Evolutionary conservation across 1,284 basidiomycete genomes (phyloP), one percentile per base, ranked within the genome.

Genomic region (Vanrija pseudolonga): DNA sequence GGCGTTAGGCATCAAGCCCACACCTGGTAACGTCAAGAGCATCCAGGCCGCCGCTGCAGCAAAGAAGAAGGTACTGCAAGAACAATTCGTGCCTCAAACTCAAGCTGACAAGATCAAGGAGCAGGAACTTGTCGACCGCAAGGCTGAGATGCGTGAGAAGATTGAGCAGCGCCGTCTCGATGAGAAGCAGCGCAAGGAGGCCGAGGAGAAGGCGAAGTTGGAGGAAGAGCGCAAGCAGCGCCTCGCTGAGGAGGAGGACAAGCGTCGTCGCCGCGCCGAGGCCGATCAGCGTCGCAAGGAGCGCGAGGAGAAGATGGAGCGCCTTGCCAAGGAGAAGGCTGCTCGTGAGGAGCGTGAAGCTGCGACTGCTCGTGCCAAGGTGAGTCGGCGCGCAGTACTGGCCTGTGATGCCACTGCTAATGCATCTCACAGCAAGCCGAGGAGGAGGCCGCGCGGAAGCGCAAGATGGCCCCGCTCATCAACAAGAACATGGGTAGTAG

Each of bases 91-190:
- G 14, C 15, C 28, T 28, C 49, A 11, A 19, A 17, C 28, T 23
- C 20, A 52, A 38, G 15, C 7, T 47, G 17, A 37, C 24, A 26
- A 32, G 32, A 12, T 14, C 32, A 64, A 94, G 90, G 89, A 93
- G 80, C 87, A 92, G 79, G 88, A 87, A 58, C 88, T 89, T 65
- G 81, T 82, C 37, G 88, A 90, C 59, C 89, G 87, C 76, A 91
- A 89, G 72, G 83, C 82, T 1, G 78, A 80, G 3, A 78, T 87
- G 22, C 76, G 87, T 57, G 88, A 85, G 65, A 87, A 91, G 61
- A 86, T 88, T 81, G 90, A 93, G 62, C 80, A 82, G 49, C 80
- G 88, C 44, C 83, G 88, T 22, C 85, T 86, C 57, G 82, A 82
- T 17, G 84, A 83, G 2, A 76, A 83, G 50, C 84, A 88, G 67